Evolutionary conservation across 345 rosid genomes (phyloP), one percentile per base, ranked within the genome.

Genomic region (Fremontodendron californicum): DNA sequence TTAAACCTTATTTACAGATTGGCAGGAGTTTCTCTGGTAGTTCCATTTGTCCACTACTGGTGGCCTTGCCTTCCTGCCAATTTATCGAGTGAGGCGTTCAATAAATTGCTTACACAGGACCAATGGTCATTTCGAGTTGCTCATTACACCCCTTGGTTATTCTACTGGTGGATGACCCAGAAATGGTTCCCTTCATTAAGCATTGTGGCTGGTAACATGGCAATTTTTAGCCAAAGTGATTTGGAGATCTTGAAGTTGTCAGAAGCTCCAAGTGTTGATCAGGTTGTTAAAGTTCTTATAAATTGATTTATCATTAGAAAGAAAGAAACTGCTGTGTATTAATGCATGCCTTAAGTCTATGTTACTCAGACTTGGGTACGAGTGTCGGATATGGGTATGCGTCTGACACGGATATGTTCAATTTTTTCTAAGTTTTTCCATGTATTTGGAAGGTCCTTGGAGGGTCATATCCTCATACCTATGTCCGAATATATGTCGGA

Each of bases 91-190:
- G 78, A 78, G 70, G 80, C 84, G 13, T 73, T 93, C 0, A 31
- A 79, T 66, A 83, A 35, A 82, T 74, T 89, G 69, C 88, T 75
- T 37, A 43, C 23, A 9, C 60, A 76, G 1, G 89, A 93, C 76
- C 90, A 83, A 39, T 85, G 93, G 96, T 75, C 92, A 11, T 92
- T 87, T 79, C 78, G 81, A 25, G 82, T 95, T 23, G 97, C 96
- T 42, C 88, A 87, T 82, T 81, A 86, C 35, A 75, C 84, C 45
- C 99, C 97, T 10, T 93, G 97, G 94, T 48, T 95, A 33, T 81
- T 93, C 67, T 75, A 92, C 86, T 90, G 96, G 96, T 95, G 97
- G 97, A 85, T 95, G 90, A 83, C 89, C 29, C 97, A 93, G 78
- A 95, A 95, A 77, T 83, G 87, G 89, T 91, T 93, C 80, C 80